Evolutionary conservation across 2,329 filamentous ascomycete species (phyloP).

Genomic region (Didymella lethalis): DNA sequence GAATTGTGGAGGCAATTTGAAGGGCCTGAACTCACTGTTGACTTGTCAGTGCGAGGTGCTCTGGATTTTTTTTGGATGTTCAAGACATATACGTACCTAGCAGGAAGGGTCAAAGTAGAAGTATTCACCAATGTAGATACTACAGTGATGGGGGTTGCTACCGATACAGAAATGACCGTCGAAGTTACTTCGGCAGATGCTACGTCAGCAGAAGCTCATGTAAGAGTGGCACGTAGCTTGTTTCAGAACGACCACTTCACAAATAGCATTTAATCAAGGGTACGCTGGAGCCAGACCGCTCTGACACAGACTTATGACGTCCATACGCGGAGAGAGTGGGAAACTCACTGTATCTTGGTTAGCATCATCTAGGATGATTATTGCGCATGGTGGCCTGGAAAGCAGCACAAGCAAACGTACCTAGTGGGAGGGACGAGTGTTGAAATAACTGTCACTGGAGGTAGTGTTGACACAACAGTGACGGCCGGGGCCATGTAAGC

Average conservation of each 20-base stretch:
- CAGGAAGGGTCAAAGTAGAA: neutral
- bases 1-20: neutral
- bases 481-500: neutral
- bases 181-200: neutral
- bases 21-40: neutral
- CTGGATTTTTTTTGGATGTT: no score
- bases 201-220: neutral
- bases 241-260: neutral
- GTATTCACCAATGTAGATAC: neutral
- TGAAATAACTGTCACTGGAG: neutral
- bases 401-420: neutral
- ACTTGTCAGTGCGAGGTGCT: neutral
- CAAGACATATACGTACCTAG: neutral
- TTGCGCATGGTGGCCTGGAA: neutral
- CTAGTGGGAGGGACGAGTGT: conserved; percentile 4
- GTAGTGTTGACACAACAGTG: neutral
- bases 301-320: neutral
- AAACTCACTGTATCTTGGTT: neutral
- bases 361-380: neutral
- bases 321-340: neutral
- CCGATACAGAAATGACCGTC: neutral
- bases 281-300: neutral
- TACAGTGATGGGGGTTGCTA: neutral
- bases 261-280: neutral
- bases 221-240: neutral